phyloP scores from a whole-genome alignment of 768 basidiomycete genomes.

The Mycena polygramma region DNA sequence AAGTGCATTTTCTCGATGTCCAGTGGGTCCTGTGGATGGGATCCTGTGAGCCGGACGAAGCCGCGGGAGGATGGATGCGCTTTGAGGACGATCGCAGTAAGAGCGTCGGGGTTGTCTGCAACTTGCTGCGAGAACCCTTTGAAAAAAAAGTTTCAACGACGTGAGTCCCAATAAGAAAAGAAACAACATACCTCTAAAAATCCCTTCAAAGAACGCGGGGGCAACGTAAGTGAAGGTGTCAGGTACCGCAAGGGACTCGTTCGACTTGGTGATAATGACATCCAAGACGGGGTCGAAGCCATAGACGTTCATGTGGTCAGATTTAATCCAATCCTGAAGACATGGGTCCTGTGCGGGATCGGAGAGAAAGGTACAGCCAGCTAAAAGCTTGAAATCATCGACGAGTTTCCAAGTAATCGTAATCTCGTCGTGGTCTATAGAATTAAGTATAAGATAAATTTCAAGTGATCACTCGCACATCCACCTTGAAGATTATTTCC shows the following conservation, averaged over 20 bases:
- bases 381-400: slow-evolving; percentile 39
- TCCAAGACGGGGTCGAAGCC: slow-evolving; percentile 44
- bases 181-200: slow-evolving; percentile 40
- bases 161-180: neutral
- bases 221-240: slow-evolving; percentile 46
- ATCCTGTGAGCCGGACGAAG: slow-evolving; percentile 47
- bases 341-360: slow-evolving; percentile 47
- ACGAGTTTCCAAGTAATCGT: slow-evolving; percentile 38
- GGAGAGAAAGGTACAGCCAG: slow-evolving; percentile 43
- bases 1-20: slow-evolving; percentile 48
- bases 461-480: neutral
- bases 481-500: slow-evolving; percentile 48
- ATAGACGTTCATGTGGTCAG: slow-evolving; percentile 43
- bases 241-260: slow-evolving; percentile 39
- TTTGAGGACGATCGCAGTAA: slow-evolving; percentile 45
- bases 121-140: slow-evolving; percentile 39
- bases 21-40: slow-evolving; percentile 47
- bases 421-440: slow-evolving; percentile 42
- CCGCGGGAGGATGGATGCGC: slow-evolving; percentile 48
- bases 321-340: slow-evolving; percentile 43
- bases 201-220: slow-evolving; percentile 45
- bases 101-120: slow-evolving; percentile 39
- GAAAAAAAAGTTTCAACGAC: neutral
- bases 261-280: slow-evolving; percentile 42
- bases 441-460: neutral